Conservation (phyloP, 2,329 filamentous ascomycete species). For the Septoria petroselini region DNA sequence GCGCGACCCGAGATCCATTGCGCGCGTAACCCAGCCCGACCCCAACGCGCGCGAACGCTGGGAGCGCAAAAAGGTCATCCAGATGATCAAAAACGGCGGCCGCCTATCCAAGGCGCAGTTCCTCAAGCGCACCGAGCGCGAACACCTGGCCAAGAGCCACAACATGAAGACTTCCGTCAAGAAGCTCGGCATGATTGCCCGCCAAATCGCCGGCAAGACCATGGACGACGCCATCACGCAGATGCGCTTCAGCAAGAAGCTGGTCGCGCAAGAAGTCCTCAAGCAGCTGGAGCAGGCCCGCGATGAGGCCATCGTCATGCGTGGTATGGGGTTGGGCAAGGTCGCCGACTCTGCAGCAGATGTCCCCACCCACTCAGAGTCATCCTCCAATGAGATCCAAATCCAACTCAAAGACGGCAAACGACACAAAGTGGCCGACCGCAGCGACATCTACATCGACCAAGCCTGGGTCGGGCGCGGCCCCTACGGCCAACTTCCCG, state of each 20-base stretch:
- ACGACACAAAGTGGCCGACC: conserved; percentile 67
- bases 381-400: too few relatives aligned
- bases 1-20: conserved; percentile 55
- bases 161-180: conserved; percentile 82
- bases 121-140: conserved; percentile 64
- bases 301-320: conserved; percentile 72
- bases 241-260: conserved; percentile 95
- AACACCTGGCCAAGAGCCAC: conserved; percentile 61
- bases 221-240: conserved; percentile 89
- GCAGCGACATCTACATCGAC: conserved; percentile 81
- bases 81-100: conserved; percentile 66
- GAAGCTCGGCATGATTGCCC: conserved; percentile 81
- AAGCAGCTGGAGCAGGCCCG: conserved; percentile 77
- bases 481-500: conserved; percentile 57
- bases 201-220: conserved; percentile 90
- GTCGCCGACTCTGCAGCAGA: conserved; percentile 25
- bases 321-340: conserved; percentile 74
- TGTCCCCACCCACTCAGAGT: too few relatives aligned
- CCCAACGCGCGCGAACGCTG: conserved; percentile 68
- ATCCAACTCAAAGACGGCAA: conserved; percentile 74
- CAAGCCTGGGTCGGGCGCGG: conserved; percentile 90
- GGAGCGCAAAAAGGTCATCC: conserved; percentile 80
- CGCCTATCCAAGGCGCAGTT: conserved; percentile 63
- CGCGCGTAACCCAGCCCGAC: conserved; percentile 68
- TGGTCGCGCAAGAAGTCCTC: conserved; percentile 74